Evolutionary conservation across 495 filamentous ascomycete genomes (phyloP), one percentile per base, ranked within the genome.

Genomic region (Neurospora cerealis): DNA sequence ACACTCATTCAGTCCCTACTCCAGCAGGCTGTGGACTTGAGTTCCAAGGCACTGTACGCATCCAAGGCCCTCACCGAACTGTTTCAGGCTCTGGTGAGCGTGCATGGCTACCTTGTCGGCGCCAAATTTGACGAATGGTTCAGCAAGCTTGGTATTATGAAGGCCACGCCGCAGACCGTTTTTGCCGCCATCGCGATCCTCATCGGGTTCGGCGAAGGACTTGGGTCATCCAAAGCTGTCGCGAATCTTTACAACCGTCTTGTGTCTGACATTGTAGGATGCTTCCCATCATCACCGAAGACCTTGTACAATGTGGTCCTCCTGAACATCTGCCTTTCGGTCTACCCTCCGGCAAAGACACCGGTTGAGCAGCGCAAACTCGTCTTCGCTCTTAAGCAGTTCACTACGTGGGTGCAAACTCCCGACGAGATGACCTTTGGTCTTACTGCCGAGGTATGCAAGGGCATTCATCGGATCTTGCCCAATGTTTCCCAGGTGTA

Each of bases 341-440:
- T 87, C 60, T 89, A 85, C 72, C 82, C 86, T 38, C 69, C 74
- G 1, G 80, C 79, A 13, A 77, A 83, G 46, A 71, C 86, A 15
- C 85, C 85, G 7, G 86, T 97, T 69, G 92, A 93, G 19, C 92
- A 92, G 38, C 93, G 95, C 77, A 87, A 95, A 41, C 77, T 94
- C 41, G 89, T 98, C 4, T 93, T 97, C 78, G 89, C 95, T 34
- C 87, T 94, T 39, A 93, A 93, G 79, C 89, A 95, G 75, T 81
- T 97, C 8, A 85, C 91, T 10, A 85, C 88, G 21, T 94, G 92
- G 88, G 80, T 93, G 2, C 85, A 91, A 40, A 79, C 80, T 9
- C 86, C 87, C 0, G 84, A 86, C n/a, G 77, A 84, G 2, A 74
- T 87, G 21, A 79, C 80, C 34, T 77, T 83, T 11, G 85, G 86